phyloP scores from a whole-genome alignment of 1,284 basidiomycete genomes.

The Pascua sp. region DNA sequence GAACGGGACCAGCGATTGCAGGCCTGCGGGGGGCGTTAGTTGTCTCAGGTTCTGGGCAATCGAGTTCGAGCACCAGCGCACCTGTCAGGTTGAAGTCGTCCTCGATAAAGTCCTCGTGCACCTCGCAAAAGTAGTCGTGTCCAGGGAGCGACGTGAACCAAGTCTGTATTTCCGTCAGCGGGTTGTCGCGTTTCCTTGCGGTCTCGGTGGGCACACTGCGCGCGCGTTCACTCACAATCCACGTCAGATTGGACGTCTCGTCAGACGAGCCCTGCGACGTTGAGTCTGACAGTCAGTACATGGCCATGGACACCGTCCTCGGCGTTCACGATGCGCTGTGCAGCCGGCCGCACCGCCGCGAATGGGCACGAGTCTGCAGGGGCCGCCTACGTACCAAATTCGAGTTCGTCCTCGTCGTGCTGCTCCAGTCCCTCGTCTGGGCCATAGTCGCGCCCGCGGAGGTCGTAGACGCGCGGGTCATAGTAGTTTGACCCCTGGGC shows the following conservation, averaged over 20 bases:
- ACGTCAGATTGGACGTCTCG: slow-evolving; percentile 49
- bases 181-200: no score
- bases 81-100: slow-evolving; percentile 97
- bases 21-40: slow-evolving; percentile 52
- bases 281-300: slow-evolving; percentile 32
- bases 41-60: background rate
- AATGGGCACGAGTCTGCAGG: no score
- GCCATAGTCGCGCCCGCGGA: slow-evolving; percentile 23
- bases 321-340: no score
- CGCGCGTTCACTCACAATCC: slow-evolving; percentile 43
- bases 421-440: slow-evolving; percentile 36
- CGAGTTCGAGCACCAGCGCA: slow-evolving; percentile 10
- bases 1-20: slow-evolving; percentile 91
- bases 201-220: no score
- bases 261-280: slow-evolving; percentile 47
- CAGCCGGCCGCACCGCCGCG: background rate
- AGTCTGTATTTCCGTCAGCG: slow-evolving; percentile 41
- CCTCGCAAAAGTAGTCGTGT: slow-evolving; percentile 98
- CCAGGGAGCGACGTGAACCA: slow-evolving; percentile 98
- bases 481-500: background rate
- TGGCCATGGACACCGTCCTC: background rate
- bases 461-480: background rate
- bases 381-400: slow-evolving; percentile 28
- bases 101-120: slow-evolving; percentile 97
- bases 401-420: slow-evolving; percentile 39